A percentile compares a stretch with the other conserved stretches of the same genome.
These are phyloP conservation scores for Candida maltosa DNA, from an alignment of 805 yeast species.

Conservation along the genomic window DNA sequence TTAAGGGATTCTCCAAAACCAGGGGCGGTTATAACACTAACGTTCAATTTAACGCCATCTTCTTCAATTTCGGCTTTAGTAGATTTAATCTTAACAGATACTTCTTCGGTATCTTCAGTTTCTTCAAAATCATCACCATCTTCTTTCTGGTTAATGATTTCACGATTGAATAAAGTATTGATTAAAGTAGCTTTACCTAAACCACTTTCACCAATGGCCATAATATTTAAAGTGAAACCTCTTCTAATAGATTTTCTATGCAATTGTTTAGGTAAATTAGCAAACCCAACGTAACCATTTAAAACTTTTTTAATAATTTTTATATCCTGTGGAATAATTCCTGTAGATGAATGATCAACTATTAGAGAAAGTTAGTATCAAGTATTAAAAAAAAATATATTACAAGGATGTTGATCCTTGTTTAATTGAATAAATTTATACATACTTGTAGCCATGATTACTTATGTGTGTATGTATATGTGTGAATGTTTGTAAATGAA, in stretches of 20 bases:
- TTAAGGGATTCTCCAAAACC: conserved; percentile 91
- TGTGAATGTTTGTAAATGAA: too few relatives aligned
- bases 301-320: conserved; percentile 79
- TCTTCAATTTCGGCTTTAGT: conserved; percentile 60
- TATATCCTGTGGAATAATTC: conserved; percentile 27
- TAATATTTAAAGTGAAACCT: conserved; percentile 84
- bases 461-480: too few relatives aligned
- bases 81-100: conserved; percentile 24
- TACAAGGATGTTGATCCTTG: too few relatives aligned
- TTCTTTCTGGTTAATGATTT: conserved; percentile 21
- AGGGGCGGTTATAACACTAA: conserved; percentile 85
- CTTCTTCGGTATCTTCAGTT: conserved; percentile 23
- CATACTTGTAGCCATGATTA: too few relatives aligned
- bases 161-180: conserved; percentile 73
- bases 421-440: too few relatives aligned
- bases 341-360: conserved; percentile 3
- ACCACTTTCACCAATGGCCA: conserved; percentile 91
- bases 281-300: conserved; percentile 93
- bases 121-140: conserved; percentile 20
- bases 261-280: conserved; percentile 98
- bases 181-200: conserved; percentile 90
- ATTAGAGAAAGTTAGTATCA: not conserved
- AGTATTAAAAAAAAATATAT: too few relatives aligned
- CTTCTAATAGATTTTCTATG: conserved; percentile 87
- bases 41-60: conserved; percentile 82